Evolutionary conservation across 371 early-diverging fungal species (phyloP).

Genomic region (Parasitella parasitica): DNA sequence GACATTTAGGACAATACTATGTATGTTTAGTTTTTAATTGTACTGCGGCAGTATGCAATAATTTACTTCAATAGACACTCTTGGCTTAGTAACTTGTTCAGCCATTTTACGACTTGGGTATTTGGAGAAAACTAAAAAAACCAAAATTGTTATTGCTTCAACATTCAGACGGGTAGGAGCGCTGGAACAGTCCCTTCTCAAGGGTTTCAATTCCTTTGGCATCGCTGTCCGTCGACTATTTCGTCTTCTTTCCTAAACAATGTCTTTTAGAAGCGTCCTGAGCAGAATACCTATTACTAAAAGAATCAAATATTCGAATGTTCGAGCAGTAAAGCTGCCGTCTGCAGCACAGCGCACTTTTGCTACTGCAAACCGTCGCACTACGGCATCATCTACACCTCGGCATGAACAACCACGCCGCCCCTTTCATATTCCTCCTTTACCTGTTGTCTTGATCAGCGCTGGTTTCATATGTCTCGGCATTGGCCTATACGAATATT

Average conservation of each 20-base stretch:
- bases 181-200: not conserved
- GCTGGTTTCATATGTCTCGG: slow-evolving; percentile 45
- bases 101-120: too few relatives aligned
- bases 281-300: not conserved
- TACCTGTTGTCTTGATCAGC: slow-evolving; percentile 42
- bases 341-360: not conserved
- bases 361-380: slow-evolving; percentile 4
- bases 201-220: not conserved
- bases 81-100: not conserved
- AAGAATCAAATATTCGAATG: not conserved
- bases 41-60: too few relatives aligned
- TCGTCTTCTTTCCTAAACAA: not conserved
- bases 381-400: not conserved
- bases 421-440: slow-evolving; percentile 29
- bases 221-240: too few relatives aligned
- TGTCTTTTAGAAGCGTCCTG: not conserved
- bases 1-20: slow-evolving; percentile 49
- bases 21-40: too few relatives aligned
- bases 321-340: not conserved
- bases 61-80: not conserved
- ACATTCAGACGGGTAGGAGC: too few relatives aligned
- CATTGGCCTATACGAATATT: slow-evolving; percentile 55
- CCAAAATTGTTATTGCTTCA: too few relatives aligned
- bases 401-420: slow-evolving; percentile 6
- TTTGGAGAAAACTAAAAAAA: too few relatives aligned